These are phyloP conservation scores for Seminavis robusta DNA, from an alignment of 108 stramenopile genomes.

Conservation along the genomic window DNA sequence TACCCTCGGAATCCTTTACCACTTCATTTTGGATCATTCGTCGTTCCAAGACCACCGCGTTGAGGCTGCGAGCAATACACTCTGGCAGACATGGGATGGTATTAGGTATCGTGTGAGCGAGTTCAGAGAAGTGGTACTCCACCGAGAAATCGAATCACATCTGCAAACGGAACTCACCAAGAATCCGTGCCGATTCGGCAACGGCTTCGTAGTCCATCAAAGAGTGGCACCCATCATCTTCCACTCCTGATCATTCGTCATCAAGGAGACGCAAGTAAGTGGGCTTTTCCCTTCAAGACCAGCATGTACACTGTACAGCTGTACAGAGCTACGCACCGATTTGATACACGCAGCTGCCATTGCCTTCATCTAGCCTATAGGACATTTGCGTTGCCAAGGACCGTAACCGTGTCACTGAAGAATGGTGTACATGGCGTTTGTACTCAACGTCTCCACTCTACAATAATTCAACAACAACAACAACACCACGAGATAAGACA, in stretches of 20 bases:
- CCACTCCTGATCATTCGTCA: too few relatives aligned
- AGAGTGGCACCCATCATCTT: conserved; percentile 87
- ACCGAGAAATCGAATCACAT: too few relatives aligned
- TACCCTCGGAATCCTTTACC: conserved; percentile 3
- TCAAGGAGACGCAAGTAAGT: too few relatives aligned
- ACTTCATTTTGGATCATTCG: conserved; percentile 80
- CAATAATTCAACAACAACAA: background rate
- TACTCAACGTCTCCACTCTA: conserved; percentile 78
- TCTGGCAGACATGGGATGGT: too few relatives aligned
- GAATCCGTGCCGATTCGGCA: conserved; percentile 53
- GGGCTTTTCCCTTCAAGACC: too few relatives aligned
- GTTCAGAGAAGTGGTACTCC: too few relatives aligned
- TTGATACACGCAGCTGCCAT: conserved; percentile 67
- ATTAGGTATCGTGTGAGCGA: too few relatives aligned
- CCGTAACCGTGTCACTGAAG: conserved; percentile 57
- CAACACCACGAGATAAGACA: background rate
- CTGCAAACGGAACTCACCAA: too few relatives aligned
- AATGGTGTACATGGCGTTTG: conserved; percentile 74
- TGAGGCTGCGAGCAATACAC: conserved; percentile 66
- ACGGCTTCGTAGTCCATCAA: conserved; percentile 61
- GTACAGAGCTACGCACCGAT: too few relatives aligned
- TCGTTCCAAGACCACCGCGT: conserved; percentile 71
- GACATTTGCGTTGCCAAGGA: conserved; percentile 86
- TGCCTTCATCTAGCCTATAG: conserved; percentile 75
- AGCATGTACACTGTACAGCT: too few relatives aligned